Percentiles rank a stretch among this genome's conserved stretches.
These are phyloP conservation scores for Brettanomyces custersianus DNA, from an alignment of 805 yeast genomes.

Conservation along the genomic window DNA sequence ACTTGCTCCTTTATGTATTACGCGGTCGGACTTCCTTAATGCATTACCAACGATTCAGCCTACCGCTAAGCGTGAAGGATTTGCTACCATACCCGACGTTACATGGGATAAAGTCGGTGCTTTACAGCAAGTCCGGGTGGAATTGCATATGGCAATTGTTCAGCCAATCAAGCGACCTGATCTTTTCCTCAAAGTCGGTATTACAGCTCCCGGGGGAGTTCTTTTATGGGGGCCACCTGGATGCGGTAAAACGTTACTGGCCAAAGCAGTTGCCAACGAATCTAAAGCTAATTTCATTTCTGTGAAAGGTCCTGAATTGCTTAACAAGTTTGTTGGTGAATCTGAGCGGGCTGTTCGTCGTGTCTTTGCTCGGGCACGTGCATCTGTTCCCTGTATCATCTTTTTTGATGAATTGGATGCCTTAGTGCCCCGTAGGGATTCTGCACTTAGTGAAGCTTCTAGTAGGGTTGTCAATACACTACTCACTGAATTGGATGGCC, in stretches of 20 bases:
- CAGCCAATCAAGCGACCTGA: slow-evolving; percentile 95
- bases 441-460: slow-evolving; percentile 79
- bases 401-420: slow-evolving; percentile 97
- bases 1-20: slow-evolving; percentile 65
- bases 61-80: slow-evolving; percentile 95
- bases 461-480: slow-evolving; percentile 92
- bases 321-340: slow-evolving; percentile 94
- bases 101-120: slow-evolving; percentile 97
- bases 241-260: slow-evolving; percentile 92
- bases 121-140: slow-evolving; percentile 66
- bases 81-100: slow-evolving; percentile 97
- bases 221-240: slow-evolving; percentile 99
- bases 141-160: slow-evolving; percentile 93
- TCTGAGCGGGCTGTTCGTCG: slow-evolving; percentile 90
- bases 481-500: slow-evolving; percentile 89
- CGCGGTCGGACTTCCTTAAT: slow-evolving; percentile 66
- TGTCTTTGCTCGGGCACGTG: slow-evolving; percentile 85
- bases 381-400: slow-evolving; percentile 89
- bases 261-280: slow-evolving; percentile 97
- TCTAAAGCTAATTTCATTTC: slow-evolving; percentile 94
- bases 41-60: slow-evolving; percentile 95
- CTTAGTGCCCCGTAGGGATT: slow-evolving; percentile 87
- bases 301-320: slow-evolving; percentile 91
- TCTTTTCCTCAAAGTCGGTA: slow-evolving; percentile 81
- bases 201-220: slow-evolving; percentile 94